These are phyloP conservation scores for Geranium incanum DNA, from an alignment of 441 rosid species.

Conservation along the genomic window DNA sequence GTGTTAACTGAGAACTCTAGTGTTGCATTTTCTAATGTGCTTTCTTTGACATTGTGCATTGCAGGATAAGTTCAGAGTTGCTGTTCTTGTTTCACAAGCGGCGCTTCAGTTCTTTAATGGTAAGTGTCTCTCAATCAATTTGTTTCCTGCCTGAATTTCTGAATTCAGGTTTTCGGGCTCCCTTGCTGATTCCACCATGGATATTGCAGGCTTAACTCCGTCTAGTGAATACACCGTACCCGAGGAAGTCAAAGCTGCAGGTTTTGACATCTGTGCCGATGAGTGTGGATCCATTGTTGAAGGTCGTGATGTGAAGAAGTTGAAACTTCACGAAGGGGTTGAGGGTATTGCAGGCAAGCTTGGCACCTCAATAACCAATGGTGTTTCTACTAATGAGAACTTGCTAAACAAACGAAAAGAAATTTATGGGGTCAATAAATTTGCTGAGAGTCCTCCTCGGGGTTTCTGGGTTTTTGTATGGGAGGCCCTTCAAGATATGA, in stretches of 20 bases:
- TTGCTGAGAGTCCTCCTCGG: constrained; percentile 55
- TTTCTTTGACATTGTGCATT: constrained; percentile 17
- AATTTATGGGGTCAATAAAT: constrained; percentile 70
- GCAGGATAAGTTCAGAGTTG: constrained; percentile 71
- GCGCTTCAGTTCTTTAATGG: constrained; percentile 78
- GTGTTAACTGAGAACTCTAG: neutral
- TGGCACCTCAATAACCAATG: constrained; percentile 44
- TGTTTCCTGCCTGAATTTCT: constrained; percentile 2
- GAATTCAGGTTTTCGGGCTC: constrained; percentile 8
- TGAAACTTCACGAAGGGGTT: constrained; percentile 66
- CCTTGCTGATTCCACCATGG: constrained; percentile 22
- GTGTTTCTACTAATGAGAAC: constrained; percentile 47
- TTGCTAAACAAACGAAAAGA: constrained; percentile 38
- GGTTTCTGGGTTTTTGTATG: constrained; percentile 80
- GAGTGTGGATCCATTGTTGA: constrained; percentile 81
- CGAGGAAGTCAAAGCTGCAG: constrained; percentile 60
- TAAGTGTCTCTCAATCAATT: constrained; percentile 26
- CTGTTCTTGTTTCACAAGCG: constrained; percentile 86
- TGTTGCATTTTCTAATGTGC: constrained; percentile 2
- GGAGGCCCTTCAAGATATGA: constrained; percentile 73
- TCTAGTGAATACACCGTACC: constrained; percentile 67
- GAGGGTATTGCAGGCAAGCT: constrained; percentile 57
- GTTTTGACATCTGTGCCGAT: constrained; percentile 81
- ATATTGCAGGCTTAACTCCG: constrained; percentile 46
- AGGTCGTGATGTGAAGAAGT: constrained; percentile 73